Percentiles rank a stretch among this genome's conserved stretches.
Conservation (phyloP, 345 rosid species). For the Salix koriyanagi region DNA sequence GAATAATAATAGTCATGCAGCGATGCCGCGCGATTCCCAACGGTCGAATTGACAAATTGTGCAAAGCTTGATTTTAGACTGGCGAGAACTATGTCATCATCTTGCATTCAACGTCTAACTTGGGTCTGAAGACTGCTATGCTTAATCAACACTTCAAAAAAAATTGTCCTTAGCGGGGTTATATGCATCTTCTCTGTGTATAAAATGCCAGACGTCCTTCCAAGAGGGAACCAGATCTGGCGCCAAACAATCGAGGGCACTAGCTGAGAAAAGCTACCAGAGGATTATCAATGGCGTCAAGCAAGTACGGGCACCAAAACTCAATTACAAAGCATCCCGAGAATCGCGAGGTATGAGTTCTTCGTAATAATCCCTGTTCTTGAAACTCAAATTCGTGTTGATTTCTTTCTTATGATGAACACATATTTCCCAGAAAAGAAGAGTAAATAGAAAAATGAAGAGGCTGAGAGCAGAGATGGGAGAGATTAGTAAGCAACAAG, state of each 20-base stretch:
- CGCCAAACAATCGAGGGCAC: too few relatives aligned
- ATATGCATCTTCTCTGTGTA: too few relatives aligned
- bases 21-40: too few relatives aligned
- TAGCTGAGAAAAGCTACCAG: background rate
- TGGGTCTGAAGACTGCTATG: too few relatives aligned
- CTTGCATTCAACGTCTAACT: too few relatives aligned
- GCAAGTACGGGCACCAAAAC: background rate
- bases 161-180: too few relatives aligned
- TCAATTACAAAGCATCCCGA: background rate
- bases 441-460: background rate
- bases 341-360: background rate
- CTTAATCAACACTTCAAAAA: too few relatives aligned
- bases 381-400: background rate
- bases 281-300: background rate
- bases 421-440: background rate
- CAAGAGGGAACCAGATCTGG: background rate
- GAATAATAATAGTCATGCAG: too few relatives aligned
- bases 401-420: background rate
- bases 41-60: too few relatives aligned
- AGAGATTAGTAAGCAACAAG: background rate
- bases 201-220: background rate
- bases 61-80: too few relatives aligned
- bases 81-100: too few relatives aligned
- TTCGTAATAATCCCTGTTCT: background rate
- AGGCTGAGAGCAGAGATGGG: background rate